These are phyloP conservation scores for Ogataea paradorogensis DNA, from an alignment of 805 yeast genomes.

Conservation along the genomic window DNA sequence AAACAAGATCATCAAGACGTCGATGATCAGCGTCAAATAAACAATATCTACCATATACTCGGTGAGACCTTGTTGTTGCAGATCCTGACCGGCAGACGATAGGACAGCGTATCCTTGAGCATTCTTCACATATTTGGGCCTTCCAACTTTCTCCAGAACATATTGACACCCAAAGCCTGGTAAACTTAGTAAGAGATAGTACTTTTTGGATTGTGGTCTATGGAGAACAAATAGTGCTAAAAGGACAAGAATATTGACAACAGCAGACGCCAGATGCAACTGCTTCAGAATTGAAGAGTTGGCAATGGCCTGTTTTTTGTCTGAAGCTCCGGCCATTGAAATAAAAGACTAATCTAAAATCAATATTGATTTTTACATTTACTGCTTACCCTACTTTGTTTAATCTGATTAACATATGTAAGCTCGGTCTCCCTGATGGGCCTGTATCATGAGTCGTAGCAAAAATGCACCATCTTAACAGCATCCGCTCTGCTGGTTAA, in stretches of 20 bases:
- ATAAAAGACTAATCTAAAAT: not conserved
- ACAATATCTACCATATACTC: conserved; percentile 72
- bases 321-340: conserved; percentile 38
- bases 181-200: conserved; percentile 40
- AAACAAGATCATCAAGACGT: conserved; percentile 47
- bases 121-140: conserved; percentile 47
- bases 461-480: conserved; percentile 34
- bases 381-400: conserved; percentile 9
- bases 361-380: not conserved
- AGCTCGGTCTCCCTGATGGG: conserved; percentile 4
- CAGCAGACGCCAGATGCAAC: conserved; percentile 34
- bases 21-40: conserved; percentile 60
- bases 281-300: conserved; percentile 31
- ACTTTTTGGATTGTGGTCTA: conserved; percentile 46
- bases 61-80: conserved; percentile 59
- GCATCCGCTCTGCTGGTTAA: conserved; percentile 43
- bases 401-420: conserved; percentile 3
- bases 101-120: conserved; percentile 41
- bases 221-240: conserved; percentile 36
- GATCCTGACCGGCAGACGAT: conserved; percentile 56
- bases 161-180: conserved; percentile 48
- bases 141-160: conserved; percentile 54
- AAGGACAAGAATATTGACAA: conserved; percentile 41
- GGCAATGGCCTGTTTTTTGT: conserved; percentile 35
- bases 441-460: conserved; percentile 11